Evolutionary conservation across 805 yeast species (phyloP).

Genomic region (Kockiozyma suomiensis): DNA sequence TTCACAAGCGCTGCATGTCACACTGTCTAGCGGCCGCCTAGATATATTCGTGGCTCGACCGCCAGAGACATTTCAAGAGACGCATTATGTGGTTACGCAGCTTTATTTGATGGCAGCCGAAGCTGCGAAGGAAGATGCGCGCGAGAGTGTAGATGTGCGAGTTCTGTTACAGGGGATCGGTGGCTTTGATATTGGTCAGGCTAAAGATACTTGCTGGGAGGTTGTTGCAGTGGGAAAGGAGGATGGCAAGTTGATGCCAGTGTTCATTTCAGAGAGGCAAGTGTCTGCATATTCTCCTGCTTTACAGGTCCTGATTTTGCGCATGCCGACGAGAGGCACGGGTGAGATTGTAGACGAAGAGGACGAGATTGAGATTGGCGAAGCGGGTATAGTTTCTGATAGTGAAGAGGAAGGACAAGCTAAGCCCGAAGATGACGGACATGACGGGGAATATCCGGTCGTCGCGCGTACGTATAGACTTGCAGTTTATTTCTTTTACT

Average conservation of each 20-base stretch:
- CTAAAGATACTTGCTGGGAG: slow-evolving; percentile 41
- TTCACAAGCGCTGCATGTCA: slow-evolving; percentile 38
- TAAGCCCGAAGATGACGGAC: slow-evolving; percentile 26
- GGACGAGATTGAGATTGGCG: slow-evolving; percentile 8
- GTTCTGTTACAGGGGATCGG: slow-evolving; percentile 41
- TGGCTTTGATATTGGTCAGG: slow-evolving; percentile 39
- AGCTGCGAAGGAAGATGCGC: slow-evolving; percentile 27
- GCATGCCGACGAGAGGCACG: slow-evolving; percentile 23
- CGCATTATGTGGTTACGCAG: slow-evolving; percentile 36
- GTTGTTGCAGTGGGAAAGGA: slow-evolving; percentile 40
- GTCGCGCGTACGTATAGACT: slow-evolving; percentile 26
- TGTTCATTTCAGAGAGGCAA: slow-evolving; percentile 30
- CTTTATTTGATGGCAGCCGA: slow-evolving; percentile 37
- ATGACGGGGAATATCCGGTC: slow-evolving; percentile 29
- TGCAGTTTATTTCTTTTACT: neutral
- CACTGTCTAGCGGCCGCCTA: slow-evolving; percentile 39
- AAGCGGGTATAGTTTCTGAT: slow-evolving; percentile 24
- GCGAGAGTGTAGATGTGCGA: slow-evolving; percentile 35
- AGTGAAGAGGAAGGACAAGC: slow-evolving; percentile 17
- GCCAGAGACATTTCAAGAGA: slow-evolving; percentile 35
- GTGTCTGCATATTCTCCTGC: slow-evolving; percentile 22
- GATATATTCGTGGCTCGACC: slow-evolving; percentile 39
- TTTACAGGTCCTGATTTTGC: slow-evolving; percentile 30
- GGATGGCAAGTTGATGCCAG: slow-evolving; percentile 33
- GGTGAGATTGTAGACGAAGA: neutral